Evolutionary conservation across 371 early-diverging fungal species (phyloP), one percentile per base, ranked within the genome.

Genomic region (Mortierella sp.): DNA sequence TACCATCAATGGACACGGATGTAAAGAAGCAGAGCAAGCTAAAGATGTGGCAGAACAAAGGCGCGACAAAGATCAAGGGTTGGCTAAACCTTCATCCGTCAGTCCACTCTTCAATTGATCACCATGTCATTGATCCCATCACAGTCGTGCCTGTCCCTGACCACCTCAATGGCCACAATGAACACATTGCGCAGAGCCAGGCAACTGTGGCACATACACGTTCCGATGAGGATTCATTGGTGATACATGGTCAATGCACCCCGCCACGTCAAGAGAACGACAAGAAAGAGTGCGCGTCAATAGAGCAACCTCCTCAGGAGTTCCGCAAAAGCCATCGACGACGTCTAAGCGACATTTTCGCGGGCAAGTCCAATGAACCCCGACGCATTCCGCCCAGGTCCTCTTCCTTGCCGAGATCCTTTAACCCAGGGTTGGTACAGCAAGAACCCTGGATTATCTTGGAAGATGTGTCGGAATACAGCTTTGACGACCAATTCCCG

Each of bases 21-120:
- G 19, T 4, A 22, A 46, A 39, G 54, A 54, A 39, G 25, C 43
- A 37, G 16, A 53, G 19, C 47, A 52, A 46, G 21, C 49, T 66
- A 43, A 57, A 59, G 59, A 45, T 24, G 27, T 66, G 66, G 66
- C 58, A 66, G 43, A 47, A 27, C 39, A 57, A 54, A 13, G 28
- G 59, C 34, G 44, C 66, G 7, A 48, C 46, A 28, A 66, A 66
- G 46, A 9, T 66, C n/a, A 66, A 66, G 40, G 44, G n/a, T 14
- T 66, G 66, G 66, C 28, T 66, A 28, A 51, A 45, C 25, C 28
- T 57, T 16, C 54, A 47, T 21, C 9, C 54, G 3, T 16, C 41
- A 1, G 31, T 17, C 8, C 46, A 46, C 1, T 17, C 24, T 16
- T 41, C 24, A 10, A 34, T 34, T 34, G 34, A 7, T 34, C 34